Evolutionary conservation across 140 eudicot genomes (phyloP), one percentile per base, ranked within the genome.

Genomic region (Stevia rebaudiana): DNA sequence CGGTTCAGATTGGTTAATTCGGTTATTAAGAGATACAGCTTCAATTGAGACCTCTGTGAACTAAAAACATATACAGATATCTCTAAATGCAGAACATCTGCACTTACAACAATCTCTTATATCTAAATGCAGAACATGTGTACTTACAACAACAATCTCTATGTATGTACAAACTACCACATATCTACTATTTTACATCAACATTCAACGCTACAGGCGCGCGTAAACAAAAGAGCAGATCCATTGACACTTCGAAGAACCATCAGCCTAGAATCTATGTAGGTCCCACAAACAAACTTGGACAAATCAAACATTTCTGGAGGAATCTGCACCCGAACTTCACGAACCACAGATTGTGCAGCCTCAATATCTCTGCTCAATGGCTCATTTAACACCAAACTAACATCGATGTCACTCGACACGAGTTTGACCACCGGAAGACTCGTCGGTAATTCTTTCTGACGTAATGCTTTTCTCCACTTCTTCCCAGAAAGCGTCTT

Each of bases 271-370:
- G 86, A 75, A 76, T 92, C 98, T 13, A 92, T 53, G 23, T 85
- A 92, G 17, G 98, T 92, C 8, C 98, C 96, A 42, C 98, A 88
- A 7, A 92, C 92, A 65, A 92, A 43, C 70, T 92, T 80, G 0
- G 98, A 79, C 65, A 88, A 68, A 81, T 92, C 98, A 76, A 88
- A 88, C 82, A 85, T 75, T 64, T 92, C 98, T 0, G 96, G 95
- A 0, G 98, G 98, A 62, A 88, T 28, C 64, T 92, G 96, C 56
- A 79, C 41, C 37, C 94, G 77, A 6, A 83, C 84, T 52, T 92
- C 98, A 54, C 78, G 81, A 35, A 92, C 69, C 23, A 78, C 94
- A 39, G 57, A 57, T 62, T 76, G 77, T 18, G 95, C 96, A 50
- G 69, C 64, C 21, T 61, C 54, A 2, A 81, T 72, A 44, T 88